phyloP scores from a whole-genome alignment of 169 alveolate species.

The Theileria annulata region DNA sequence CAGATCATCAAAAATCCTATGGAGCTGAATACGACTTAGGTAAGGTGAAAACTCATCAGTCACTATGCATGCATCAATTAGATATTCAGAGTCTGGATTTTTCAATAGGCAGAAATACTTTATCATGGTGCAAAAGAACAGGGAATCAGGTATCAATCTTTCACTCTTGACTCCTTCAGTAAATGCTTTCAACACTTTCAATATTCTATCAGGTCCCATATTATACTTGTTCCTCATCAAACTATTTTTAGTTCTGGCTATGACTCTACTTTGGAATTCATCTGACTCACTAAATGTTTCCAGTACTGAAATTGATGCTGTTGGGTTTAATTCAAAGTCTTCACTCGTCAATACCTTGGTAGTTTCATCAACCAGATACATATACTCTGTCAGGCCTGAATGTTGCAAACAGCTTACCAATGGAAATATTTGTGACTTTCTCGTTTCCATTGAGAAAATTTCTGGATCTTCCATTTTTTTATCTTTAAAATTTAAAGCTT shows the following conservation, averaged over 20 bases:
- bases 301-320: constrained; percentile 14
- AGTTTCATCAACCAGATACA: not conserved
- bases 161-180: not conserved
- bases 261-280: not conserved
- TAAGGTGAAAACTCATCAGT: constrained; percentile 15
- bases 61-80: not conserved
- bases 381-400: constrained; percentile 10
- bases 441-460: not conserved
- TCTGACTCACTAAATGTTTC: constrained; percentile 2
- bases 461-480: not conserved
- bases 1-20: constrained; percentile 1
- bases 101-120: not conserved
- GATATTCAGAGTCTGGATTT: constrained; percentile 2
- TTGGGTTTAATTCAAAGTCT: constrained; percentile 17
- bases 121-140: constrained; percentile 10
- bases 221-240: constrained; percentile 14
- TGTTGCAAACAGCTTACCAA: constrained; percentile 9
- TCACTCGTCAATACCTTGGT: not conserved
- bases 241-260: constrained; percentile 2
- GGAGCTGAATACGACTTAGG: constrained; percentile 4
- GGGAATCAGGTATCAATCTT: constrained; percentile 9
- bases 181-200: constrained; percentile 2
- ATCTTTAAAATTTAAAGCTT: not conserved
- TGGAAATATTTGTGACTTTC: not conserved
- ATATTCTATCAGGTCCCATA: constrained; percentile 11